These are phyloP conservation scores for Colletotrichum lentis DNA, from an alignment of 2,329 filamentous ascomycete species.

Conservation along the genomic window DNA sequence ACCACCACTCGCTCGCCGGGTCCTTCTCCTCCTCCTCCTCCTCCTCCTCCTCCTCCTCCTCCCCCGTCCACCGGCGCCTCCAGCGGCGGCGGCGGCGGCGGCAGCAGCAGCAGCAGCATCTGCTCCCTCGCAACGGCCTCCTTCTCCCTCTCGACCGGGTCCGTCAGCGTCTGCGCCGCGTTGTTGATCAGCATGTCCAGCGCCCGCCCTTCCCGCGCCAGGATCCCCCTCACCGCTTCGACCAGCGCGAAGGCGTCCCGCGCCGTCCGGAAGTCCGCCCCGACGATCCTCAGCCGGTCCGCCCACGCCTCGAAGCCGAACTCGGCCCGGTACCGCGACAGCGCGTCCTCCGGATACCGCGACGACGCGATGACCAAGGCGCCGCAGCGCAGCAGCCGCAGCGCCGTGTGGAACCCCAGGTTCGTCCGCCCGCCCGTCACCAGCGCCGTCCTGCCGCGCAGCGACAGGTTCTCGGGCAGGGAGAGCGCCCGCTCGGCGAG, in stretches of 20 bases:
- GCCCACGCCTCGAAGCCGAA: constrained; percentile 40
- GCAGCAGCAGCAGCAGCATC: background rate
- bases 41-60: too few species aligned
- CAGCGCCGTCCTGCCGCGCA: constrained; percentile 44
- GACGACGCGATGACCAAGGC: constrained; percentile 48
- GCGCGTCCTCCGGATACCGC: constrained; percentile 48
- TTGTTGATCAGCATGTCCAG: constrained; percentile 51
- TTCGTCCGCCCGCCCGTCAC: constrained; percentile 49
- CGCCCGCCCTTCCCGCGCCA: constrained; percentile 28
- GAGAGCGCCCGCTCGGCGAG: constrained; percentile 43
- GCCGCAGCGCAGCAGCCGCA: constrained; percentile 48
- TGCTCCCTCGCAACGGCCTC: constrained; percentile 42
- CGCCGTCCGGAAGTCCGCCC: constrained; percentile 47
- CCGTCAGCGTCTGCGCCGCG: constrained; percentile 50
- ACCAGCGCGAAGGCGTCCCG: constrained; percentile 46
- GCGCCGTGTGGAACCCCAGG: constrained; percentile 46
- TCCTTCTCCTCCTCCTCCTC: too few species aligned
- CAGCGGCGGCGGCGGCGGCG: too few species aligned
- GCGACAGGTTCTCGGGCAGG: constrained; percentile 43
- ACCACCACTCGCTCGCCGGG: background rate
- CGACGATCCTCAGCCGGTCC: constrained; percentile 41
- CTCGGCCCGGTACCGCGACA: constrained; percentile 42
- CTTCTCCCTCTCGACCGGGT: constrained; percentile 45
- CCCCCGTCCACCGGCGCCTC: background rate
- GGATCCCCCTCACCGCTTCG: constrained; percentile 38